Percentiles rank a stretch among this genome's conserved stretches.
Evolutionary conservation across 2,329 filamentous ascomycete genomes (phyloP).

Genomic region (Ophiostoma sp.): DNA sequence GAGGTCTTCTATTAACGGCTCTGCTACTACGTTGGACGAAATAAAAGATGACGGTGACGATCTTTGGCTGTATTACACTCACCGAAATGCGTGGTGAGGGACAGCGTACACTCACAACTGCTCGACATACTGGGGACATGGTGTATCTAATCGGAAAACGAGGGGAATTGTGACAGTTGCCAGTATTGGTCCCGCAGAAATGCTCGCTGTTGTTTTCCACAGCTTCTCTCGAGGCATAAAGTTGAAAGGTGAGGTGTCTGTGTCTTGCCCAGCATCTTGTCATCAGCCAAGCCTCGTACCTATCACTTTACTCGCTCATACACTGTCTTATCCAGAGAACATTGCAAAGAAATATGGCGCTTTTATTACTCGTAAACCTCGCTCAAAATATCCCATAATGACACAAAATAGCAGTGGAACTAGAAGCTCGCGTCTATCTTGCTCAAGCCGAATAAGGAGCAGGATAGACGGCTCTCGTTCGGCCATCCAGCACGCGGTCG

Average conservation of each 20-base stretch:
- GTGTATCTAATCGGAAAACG: not conserved
- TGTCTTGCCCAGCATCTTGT: not conserved
- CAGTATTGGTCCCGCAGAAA: not conserved
- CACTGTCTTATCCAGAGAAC: not conserved
- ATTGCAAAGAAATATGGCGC: not conserved
- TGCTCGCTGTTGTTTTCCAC: not conserved
- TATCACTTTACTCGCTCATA: not conserved
- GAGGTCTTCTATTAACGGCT: not conserved
- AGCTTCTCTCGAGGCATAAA: not conserved
- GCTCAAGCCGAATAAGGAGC: not conserved
- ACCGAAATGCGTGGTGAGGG: not conserved
- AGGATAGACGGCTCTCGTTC: conserved; percentile 31
- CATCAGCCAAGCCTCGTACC: not conserved
- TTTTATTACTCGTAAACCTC: not conserved
- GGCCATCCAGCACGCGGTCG: conserved; percentile 38
- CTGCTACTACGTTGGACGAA: not conserved
- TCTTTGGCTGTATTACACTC: not conserved
- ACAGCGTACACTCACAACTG: not conserved
- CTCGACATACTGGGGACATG: not conserved
- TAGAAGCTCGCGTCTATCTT: not conserved
- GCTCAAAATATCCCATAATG: not conserved
- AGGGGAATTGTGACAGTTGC: too few relatives aligned
- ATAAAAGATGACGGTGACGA: not conserved
- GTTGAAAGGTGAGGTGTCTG: not conserved
- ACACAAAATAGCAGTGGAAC: not conserved